Conservation (phyloP, 768 basidiomycete genomes). For the Crepidotus variabilis region DNA sequence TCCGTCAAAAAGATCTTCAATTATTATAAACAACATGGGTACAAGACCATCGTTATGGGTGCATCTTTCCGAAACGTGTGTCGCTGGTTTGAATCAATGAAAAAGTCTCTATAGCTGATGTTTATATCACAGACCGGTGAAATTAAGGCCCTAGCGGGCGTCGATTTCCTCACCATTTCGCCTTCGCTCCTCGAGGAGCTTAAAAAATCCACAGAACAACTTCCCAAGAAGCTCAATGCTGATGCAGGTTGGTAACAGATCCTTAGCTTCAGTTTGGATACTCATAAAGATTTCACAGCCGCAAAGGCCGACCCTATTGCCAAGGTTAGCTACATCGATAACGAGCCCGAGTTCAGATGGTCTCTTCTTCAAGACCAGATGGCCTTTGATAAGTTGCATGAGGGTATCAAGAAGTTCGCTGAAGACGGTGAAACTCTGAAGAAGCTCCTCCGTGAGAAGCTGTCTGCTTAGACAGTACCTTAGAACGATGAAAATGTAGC, state of each 20-base stretch:
- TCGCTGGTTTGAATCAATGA: conserved; percentile 6
- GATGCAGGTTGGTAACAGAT: conserved; percentile 42
- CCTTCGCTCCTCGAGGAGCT: conserved; percentile 91
- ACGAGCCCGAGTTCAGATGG: conserved; percentile 98
- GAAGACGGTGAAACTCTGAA: conserved; percentile 93
- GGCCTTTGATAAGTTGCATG: conserved; percentile 99
- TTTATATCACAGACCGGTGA: conserved; percentile 62
- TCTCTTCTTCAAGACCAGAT: conserved; percentile 86
- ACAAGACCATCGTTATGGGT: conserved; percentile 99
- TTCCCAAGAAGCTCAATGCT: conserved; percentile 84
- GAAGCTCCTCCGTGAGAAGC: conserved; percentile 67
- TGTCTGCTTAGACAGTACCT: conserved; percentile 38
- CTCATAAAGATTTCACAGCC: conserved; percentile 29
- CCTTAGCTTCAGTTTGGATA: not conserved
- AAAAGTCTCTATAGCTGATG: not conserved
- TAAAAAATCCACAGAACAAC: conserved; percentile 68
- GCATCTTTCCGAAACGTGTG: conserved; percentile 98
- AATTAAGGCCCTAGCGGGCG: conserved; percentile 92
- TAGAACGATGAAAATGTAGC: not conserved
- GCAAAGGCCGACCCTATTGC: conserved; percentile 56
- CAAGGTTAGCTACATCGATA: conserved; percentile 84
- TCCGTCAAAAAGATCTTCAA: conserved; percentile 98
- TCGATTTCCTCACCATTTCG: conserved; percentile 96
- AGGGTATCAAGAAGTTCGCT: conserved; percentile 98
- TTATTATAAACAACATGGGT: conserved; percentile 98